Conservation (phyloP, 352 stramenopile genomes). For the Blastocystis sp. region DNA sequence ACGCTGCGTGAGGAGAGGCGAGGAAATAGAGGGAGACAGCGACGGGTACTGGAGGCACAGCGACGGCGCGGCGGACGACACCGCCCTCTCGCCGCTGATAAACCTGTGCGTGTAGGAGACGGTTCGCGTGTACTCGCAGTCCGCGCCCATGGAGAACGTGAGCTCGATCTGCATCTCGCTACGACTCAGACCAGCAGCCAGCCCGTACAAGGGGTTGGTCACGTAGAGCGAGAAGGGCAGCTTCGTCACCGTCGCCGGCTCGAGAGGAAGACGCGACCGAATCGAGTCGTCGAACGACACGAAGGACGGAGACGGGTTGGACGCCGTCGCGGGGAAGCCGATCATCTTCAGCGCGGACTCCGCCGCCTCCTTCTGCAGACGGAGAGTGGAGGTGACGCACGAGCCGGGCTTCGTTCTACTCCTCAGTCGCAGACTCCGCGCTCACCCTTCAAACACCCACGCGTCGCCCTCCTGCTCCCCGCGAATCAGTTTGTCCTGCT, state of each 20-base stretch:
- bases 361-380: background rate
- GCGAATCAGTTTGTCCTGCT: no score
- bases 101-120: constrained; percentile 7
- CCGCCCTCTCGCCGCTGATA: background rate
- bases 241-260: background rate
- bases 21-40: background rate
- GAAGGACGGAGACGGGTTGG: background rate
- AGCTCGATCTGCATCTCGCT: constrained; percentile 14
- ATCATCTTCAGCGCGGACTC: background rate
- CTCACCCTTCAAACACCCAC: constrained; percentile 18
- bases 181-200: background rate
- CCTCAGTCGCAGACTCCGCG: background rate
- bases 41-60: background rate
- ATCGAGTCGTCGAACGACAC: background rate
- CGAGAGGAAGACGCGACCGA: background rate
- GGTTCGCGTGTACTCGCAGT: background rate
- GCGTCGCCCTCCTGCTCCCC: background rate
- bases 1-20: constrained; percentile 1
- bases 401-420: constrained; percentile 29
- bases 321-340: background rate
- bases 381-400: constrained; percentile 2
- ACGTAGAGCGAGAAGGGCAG: constrained; percentile 10
- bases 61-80: background rate
- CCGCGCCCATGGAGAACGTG: background rate
- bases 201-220: background rate